Conservation (phyloP, 768 basidiomycete genomes). For the Lactarius hengduanensis region DNA sequence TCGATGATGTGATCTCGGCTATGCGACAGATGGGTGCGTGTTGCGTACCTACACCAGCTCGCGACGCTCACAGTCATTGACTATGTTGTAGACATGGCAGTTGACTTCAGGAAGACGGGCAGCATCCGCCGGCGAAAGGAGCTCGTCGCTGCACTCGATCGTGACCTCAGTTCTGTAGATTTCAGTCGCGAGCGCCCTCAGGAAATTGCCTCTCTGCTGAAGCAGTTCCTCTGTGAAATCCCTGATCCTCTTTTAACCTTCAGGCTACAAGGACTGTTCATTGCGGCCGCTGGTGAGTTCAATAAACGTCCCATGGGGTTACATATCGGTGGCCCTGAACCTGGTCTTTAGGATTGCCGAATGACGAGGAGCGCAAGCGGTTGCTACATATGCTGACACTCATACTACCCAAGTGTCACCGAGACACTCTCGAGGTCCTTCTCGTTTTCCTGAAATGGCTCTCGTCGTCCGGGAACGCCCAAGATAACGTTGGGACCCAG, state of each 20-base stretch:
- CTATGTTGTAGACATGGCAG: constrained; percentile 78
- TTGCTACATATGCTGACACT: constrained; percentile 84
- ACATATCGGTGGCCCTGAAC: constrained; percentile 22
- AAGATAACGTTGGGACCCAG: constrained; percentile 94
- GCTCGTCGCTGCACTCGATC: constrained; percentile 87
- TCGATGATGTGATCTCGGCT: constrained; percentile 95
- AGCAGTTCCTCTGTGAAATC: constrained; percentile 94
- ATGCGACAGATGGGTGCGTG: constrained; percentile 97
- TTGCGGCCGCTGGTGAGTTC: constrained; percentile 80
- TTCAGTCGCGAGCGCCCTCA: constrained; percentile 93
- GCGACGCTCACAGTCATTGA: constrained; percentile 7
- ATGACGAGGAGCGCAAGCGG: constrained; percentile 74
- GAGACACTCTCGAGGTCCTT: constrained; percentile 96
- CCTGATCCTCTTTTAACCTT: constrained; percentile 96
- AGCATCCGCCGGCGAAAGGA: constrained; percentile 93
- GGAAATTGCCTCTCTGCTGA: constrained; percentile 92
- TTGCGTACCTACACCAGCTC: constrained; percentile 1
- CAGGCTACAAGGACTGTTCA: constrained; percentile 85
- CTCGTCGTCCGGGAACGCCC: constrained; percentile 96
- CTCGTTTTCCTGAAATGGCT: constrained; percentile 99
- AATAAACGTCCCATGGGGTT: background rate
- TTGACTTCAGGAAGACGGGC: constrained; percentile 97
- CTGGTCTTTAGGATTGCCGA: constrained; percentile 55
- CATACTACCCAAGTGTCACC: constrained; percentile 87
- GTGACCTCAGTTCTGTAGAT: constrained; percentile 87